Conservation (phyloP, 176 grass and related monocot genomes). For the Avena insularis region DNA sequence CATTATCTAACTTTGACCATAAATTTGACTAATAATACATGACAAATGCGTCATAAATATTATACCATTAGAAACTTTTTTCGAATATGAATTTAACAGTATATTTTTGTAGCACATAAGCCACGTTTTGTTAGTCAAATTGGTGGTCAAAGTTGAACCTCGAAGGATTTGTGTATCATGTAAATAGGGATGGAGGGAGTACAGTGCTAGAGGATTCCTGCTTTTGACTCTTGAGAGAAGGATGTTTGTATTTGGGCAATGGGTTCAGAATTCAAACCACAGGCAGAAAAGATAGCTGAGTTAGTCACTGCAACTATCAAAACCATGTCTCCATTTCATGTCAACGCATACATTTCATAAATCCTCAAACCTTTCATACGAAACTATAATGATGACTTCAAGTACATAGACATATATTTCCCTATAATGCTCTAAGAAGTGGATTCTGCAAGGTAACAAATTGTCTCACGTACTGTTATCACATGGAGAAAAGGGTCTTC, state of each 20-base stretch:
- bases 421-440: constrained; percentile 46
- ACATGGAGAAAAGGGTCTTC: constrained; percentile 28
- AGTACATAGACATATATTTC: neutral
- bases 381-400: neutral
- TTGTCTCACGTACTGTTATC: constrained; percentile 25
- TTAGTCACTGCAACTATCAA: neutral
- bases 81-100: too few relatives aligned
- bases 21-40: too few relatives aligned
- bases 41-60: too few relatives aligned
- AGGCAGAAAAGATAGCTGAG: neutral
- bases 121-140: too few relatives aligned
- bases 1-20: too few relatives aligned
- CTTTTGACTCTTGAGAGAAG: neutral
- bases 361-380: neutral
- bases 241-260: neutral
- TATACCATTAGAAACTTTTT: too few relatives aligned
- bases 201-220: neutral
- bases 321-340: neutral
- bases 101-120: too few relatives aligned
- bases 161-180: too few relatives aligned
- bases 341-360: neutral
- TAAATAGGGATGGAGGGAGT: too few relatives aligned
- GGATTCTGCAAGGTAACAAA: constrained; percentile 47
- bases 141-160: too few relatives aligned
- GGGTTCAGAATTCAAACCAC: neutral